A percentile compares a stretch with the other conserved stretches of the same genome.
These are phyloP conservation scores for Entamoeba invadens DNA, from an alignment of 208 protist genomes.

Conservation along the genomic window DNA sequence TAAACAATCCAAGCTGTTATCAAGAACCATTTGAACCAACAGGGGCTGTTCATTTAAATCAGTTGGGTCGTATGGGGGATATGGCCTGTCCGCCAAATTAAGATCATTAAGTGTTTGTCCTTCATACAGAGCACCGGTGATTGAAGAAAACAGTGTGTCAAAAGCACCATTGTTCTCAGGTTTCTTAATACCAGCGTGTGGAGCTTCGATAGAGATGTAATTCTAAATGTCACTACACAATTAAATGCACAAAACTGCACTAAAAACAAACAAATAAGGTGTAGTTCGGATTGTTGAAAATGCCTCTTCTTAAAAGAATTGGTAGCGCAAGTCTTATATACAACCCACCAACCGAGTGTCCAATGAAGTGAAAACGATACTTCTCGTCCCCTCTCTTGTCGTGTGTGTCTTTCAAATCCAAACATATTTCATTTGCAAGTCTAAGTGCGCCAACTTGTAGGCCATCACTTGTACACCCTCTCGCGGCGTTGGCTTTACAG, in stretches of 20 bases:
- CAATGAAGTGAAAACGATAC: not conserved
- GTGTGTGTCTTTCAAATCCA: not conserved
- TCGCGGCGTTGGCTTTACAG: not conserved
- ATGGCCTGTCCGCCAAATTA: not conserved
- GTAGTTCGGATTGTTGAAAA: not conserved
- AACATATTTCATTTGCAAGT: not conserved
- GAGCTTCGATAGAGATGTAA: not conserved
- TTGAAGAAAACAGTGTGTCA: not conserved
- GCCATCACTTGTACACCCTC: not conserved
- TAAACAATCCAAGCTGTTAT: not conserved
- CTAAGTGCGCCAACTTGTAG: not conserved
- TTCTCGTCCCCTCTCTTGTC: not conserved
- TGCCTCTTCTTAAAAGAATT: not conserved
- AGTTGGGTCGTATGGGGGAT: not conserved
- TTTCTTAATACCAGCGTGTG: not conserved
- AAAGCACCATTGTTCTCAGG: not conserved
- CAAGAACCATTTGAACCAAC: not conserved
- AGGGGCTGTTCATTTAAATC: not conserved
- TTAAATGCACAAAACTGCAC: no score
- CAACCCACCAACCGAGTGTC: not conserved
- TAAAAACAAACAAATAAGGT: no score
- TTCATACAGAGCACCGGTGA: not conserved
- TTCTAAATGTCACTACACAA: no score
- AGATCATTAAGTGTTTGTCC: not conserved
- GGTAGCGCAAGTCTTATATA: not conserved